A percentile compares a stretch with the other conserved stretches of the same genome.
Conservation (phyloP, 805 yeast species). For the Spencermartinsiella europaea region DNA sequence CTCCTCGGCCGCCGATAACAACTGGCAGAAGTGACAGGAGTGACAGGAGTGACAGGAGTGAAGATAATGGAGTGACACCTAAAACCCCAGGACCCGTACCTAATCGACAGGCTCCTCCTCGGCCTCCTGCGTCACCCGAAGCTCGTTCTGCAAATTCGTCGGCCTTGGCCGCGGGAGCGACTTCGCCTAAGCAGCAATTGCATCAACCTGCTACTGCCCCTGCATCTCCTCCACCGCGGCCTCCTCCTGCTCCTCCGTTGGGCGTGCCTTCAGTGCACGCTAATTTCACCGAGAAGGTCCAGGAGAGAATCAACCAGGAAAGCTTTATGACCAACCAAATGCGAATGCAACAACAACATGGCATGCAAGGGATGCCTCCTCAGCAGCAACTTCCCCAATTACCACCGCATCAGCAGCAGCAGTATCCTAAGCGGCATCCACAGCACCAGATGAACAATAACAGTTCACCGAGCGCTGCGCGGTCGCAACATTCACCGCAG, state of each 20-base stretch:
- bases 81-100: conserved; percentile 4
- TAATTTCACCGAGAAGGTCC: conserved; percentile 21
- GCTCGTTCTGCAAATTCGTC: conserved; percentile 34
- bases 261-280: conserved; percentile 31
- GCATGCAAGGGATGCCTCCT: conserved; percentile 21
- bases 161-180: neutral
- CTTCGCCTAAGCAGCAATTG: neutral
- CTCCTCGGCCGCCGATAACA: conserved; percentile 28
- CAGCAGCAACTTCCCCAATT: conserved; percentile 12
- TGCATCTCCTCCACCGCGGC: conserved; percentile 34
- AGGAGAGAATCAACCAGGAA: conserved; percentile 4
- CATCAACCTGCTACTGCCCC: conserved; percentile 7
- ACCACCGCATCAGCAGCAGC: conserved; percentile 23
- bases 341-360: conserved; percentile 30
- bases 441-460: conserved; percentile 16
- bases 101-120: conserved; percentile 7
- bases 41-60: conserved; percentile 4
- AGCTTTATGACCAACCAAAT: conserved; percentile 33
- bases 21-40: conserved; percentile 3
- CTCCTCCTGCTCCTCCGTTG: conserved; percentile 41
- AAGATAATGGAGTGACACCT: conserved; percentile 8
- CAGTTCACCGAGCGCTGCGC: conserved; percentile 15
- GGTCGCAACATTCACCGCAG: conserved; percentile 14
- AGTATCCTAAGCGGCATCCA: conserved; percentile 21
- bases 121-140: conserved; percentile 2